Base-by-base conservation (phyloP, 2,329 filamentous ascomycete species). In the Chrysoporthe cubensis region DNA sequence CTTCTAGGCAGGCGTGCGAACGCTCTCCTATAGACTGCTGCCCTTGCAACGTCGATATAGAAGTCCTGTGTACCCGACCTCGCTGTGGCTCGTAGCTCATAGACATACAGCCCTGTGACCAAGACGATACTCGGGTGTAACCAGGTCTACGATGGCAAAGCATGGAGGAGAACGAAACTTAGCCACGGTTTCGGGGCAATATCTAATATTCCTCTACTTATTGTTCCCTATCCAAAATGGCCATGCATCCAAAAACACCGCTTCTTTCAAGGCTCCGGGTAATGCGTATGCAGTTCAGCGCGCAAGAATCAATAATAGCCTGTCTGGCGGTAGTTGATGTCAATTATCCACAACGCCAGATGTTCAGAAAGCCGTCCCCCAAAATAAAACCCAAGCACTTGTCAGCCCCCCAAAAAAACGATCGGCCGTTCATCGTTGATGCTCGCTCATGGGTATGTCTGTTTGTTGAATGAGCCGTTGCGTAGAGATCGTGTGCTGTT, bases 221-320 rank as follows among this genome's bases (percentile, higher is more conserved):
- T 32, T 62, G 26, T 54, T 56, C 18, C 48, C 50, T 37, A 56
- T 42, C 37, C 37, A 57, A 64, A n/a, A 32, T 56, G 50, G 34
- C 48, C 56, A 64, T 64, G 50, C 21, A 37, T n/a, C 34, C 52
- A 26, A 46, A 56, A 64, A 44, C n/a, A 46, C 52, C 40, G 37
- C 46, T 34, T 14, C 44, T 14, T n/a, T 52, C 32, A 62, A 62
- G 46, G 54, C 60, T 37, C 60, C 60, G 37, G 46, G 34, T 48
- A 62, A 62, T 62, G 60, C 60, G 60, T 57, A 40, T 57, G 54
- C 34, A 57, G 54, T 57, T 57, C 16, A 40, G 32, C 54, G 16
- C 16, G 5, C 11, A 34, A 57, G 26, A 26, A 26, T 26, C 26
- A 16, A 40, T 14, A 57, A 13, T 37, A 40, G 54, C 54, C 34